Evolutionary conservation across 305 asterid genomes (phyloP), one percentile per base, ranked within the genome.

Genomic region (Lippia alba): DNA sequence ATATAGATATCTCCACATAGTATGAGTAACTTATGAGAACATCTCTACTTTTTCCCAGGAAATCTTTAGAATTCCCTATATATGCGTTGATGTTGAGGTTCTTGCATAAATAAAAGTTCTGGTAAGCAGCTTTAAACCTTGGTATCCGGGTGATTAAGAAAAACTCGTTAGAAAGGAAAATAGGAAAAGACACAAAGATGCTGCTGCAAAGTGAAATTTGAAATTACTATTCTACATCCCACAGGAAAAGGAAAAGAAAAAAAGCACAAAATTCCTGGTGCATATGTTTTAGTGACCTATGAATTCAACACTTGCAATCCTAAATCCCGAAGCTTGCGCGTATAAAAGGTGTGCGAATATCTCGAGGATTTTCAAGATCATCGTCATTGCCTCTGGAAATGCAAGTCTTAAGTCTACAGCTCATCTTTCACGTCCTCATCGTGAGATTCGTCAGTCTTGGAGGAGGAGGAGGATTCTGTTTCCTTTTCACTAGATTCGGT

Each of bases 341-440:
- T 51, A 18, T 50, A 36, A 12, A n/a, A 60, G 46, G 46, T 4
- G 33, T 3, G 69, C 58, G 61, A 44, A 60, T 18, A n/a, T 59
- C 66, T 53, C 53, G 46, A 48, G 55, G 60, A 41, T 15, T 49
- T 41, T 12, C 24, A 19, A 34, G 32, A 39, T 16, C 18, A 49
- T 44, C 56, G 9, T 36, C 41, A 1, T 36, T 3, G 56, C 17
- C 32, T 51, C 56, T 49, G 12, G 58, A 58, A 48, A 66, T 46
- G 34, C n/a, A 11, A 2, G 49, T 12, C 70, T n/a, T n/a, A 51
- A 8, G 45, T 76, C 88, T 88, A 91, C 78, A 91, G 67, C 84
- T 91, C 97, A 64, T 88, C 97, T 77, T 82, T 86, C 79, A 79
- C 32, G 14, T 75, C 82, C 66, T 80, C 76, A 8, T 72, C 81